phyloP scores from a whole-genome alignment of 805 yeast genomes.

The Debaryomyces tyrocola region DNA sequence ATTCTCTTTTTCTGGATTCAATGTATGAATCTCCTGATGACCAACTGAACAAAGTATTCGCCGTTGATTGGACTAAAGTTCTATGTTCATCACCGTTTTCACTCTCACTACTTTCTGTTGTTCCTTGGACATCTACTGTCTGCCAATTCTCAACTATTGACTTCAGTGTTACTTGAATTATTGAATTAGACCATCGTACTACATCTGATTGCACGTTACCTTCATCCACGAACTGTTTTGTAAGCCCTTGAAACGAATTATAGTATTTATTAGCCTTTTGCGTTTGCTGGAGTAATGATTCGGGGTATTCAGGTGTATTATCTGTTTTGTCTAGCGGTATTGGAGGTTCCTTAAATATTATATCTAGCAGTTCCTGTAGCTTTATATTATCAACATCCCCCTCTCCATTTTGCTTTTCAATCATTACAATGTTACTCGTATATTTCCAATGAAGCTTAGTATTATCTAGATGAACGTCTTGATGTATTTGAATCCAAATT shows the following conservation, averaged over 20 bases:
- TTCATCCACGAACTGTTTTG: slow-evolving; percentile 30
- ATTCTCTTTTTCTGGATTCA: slow-evolving; percentile 28
- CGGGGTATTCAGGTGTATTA: slow-evolving; percentile 25
- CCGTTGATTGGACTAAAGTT: background rate
- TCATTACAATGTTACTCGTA: background rate
- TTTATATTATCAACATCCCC: background rate
- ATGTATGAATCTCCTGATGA: slow-evolving; percentile 42
- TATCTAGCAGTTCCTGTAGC: slow-evolving; percentile 2
- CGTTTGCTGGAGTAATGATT: slow-evolving; percentile 31
- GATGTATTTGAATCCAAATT: background rate
- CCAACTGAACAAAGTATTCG: slow-evolving; percentile 42
- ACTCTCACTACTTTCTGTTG: background rate
- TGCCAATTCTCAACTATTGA: slow-evolving; percentile 24
- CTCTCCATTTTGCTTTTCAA: background rate
- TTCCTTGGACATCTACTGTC: slow-evolving; percentile 12
- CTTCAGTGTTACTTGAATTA: slow-evolving; percentile 20
- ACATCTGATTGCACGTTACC: slow-evolving; percentile 10
- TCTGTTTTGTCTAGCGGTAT: background rate
- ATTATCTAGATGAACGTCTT: background rate
- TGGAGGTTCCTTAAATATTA: slow-evolving; percentile 5
- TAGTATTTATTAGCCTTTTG: slow-evolving; percentile 30
- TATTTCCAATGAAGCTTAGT: background rate
- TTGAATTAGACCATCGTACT: slow-evolving; percentile 33
- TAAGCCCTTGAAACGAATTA: slow-evolving; percentile 32
- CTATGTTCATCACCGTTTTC: slow-evolving; percentile 5